A percentile compares a stretch with the other conserved stretches of the same genome.
Evolutionary conservation across 495 filamentous ascomycete species (phyloP).

Genomic region (Hypomontagnella submonticulosa): DNA sequence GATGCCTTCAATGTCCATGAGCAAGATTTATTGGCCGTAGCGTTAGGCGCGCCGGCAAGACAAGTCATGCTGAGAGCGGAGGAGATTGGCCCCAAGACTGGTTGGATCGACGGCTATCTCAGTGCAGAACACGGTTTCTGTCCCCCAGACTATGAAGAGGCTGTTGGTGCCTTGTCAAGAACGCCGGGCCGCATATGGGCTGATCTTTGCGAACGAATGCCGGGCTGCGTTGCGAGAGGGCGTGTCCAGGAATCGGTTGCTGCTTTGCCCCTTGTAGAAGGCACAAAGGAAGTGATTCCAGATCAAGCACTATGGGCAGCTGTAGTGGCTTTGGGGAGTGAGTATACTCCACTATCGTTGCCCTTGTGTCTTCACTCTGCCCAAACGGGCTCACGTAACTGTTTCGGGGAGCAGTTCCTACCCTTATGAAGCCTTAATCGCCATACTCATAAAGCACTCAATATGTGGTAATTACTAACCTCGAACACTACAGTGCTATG

Average conservation of each 20-base stretch:
- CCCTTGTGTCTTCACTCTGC: background rate
- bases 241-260: slow-evolving; percentile 60
- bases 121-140: slow-evolving; percentile 62
- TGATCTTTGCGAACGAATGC: slow-evolving; percentile 64
- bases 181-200: slow-evolving; percentile 64
- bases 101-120: slow-evolving; percentile 66
- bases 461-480: slow-evolving; percentile 16
- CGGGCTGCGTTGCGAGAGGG: slow-evolving; percentile 61
- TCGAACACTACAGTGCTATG: slow-evolving; percentile 52
- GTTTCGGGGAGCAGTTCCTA: no score
- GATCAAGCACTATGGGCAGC: slow-evolving; percentile 65
- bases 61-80: slow-evolving; percentile 64
- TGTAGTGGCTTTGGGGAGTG: slow-evolving; percentile 57
- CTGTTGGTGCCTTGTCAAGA: slow-evolving; percentile 57
- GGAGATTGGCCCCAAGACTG: slow-evolving; percentile 60
- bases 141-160: slow-evolving; percentile 60
- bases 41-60: slow-evolving; percentile 62
- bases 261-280: slow-evolving; percentile 59
- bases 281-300: slow-evolving; percentile 59
- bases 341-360: slow-evolving; percentile 7
- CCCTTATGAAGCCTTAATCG: no score
- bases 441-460: no score
- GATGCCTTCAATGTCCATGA: slow-evolving; percentile 58
- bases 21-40: slow-evolving; percentile 60
- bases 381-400: no score